phyloP scores from a whole-genome alignment of 768 basidiomycete species.

The Psilocybe subaeruginosa region DNA sequence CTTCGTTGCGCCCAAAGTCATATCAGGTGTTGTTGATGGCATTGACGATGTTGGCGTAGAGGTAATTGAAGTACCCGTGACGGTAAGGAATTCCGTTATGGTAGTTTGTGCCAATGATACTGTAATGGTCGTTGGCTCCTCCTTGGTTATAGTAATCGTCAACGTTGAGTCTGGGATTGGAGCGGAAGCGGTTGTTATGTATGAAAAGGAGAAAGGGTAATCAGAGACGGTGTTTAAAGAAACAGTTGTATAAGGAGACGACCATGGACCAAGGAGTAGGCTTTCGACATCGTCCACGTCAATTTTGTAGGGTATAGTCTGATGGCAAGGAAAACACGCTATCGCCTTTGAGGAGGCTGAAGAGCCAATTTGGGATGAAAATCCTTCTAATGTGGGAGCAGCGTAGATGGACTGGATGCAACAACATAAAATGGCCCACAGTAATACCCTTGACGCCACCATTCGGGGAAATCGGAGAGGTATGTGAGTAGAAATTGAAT shows the following conservation, averaged over 20 bases:
- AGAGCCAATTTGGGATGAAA: not conserved
- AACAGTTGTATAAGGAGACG: not conserved
- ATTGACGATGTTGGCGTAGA: slow-evolving; percentile 3
- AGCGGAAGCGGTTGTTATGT: slow-evolving; percentile 1
- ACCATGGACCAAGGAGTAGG: slow-evolving; percentile 12
- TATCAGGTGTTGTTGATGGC: slow-evolving; percentile 2
- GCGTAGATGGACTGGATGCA: not conserved
- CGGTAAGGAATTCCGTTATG: slow-evolving; percentile 27
- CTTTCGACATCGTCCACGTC: slow-evolving; percentile 12
- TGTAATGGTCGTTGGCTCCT: slow-evolving; percentile 21
- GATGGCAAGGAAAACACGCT: not conserved
- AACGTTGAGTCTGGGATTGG: not conserved
- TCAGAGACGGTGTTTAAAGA: not conserved
- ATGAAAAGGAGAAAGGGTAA: slow-evolving; percentile 23
- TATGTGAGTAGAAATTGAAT: not conserved
- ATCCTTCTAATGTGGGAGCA: slow-evolving; percentile 7
- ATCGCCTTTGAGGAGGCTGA: not conserved
- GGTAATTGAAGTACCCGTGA: slow-evolving; percentile 21
- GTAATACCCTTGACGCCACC: slow-evolving; percentile 6
- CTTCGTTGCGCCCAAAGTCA: slow-evolving; percentile 15
- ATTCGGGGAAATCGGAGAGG: not conserved
- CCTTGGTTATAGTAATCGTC: slow-evolving; percentile 20
- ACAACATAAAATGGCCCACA: slow-evolving; percentile 2
- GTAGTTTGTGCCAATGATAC: slow-evolving; percentile 20
- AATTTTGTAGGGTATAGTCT: not conserved